These are phyloP conservation scores for Pseudocohnilembus persalinus DNA, from an alignment of 169 alveolate genomes.

Conservation along the genomic window DNA sequence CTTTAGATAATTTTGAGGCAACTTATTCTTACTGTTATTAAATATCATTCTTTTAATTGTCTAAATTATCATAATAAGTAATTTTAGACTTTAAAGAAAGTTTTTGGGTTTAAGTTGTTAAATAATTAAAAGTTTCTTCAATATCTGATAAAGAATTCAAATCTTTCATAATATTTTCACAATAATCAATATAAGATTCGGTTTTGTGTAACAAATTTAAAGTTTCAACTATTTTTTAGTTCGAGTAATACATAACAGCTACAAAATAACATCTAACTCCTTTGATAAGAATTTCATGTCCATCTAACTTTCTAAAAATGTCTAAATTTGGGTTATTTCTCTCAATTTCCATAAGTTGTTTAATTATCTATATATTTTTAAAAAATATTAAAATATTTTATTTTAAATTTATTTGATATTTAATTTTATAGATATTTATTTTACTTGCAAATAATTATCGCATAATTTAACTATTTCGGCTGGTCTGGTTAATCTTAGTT, in stretches of 20 bases:
- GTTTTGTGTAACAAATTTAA: not conserved
- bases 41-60: too few relatives aligned
- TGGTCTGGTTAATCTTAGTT: constrained; percentile 14
- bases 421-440: not conserved
- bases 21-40: not conserved
- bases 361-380: not conserved
- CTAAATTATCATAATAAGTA: too few relatives aligned
- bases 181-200: not conserved
- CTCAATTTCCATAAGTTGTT: constrained; percentile 22
- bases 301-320: constrained; percentile 20
- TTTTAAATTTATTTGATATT: too few relatives aligned
- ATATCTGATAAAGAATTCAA: too few relatives aligned
- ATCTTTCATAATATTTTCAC: too few relatives aligned
- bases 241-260: constrained; percentile 9
- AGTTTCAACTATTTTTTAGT: constrained; percentile 12
- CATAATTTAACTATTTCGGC: constrained; percentile 27
- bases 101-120: too few relatives aligned
- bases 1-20: constrained; percentile 3
- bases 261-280: constrained; percentile 20
- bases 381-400: not conserved
- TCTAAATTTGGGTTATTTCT: constrained; percentile 26
- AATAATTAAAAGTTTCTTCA: too few relatives aligned
- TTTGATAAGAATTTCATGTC: constrained; percentile 10
- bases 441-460: constrained; percentile 20
- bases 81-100: too few relatives aligned